A percentile compares a stretch with the other conserved stretches of the same genome.
Conservation (phyloP, 2,329 filamentous ascomycete species). For the Paecilomyces sp. region DNA sequence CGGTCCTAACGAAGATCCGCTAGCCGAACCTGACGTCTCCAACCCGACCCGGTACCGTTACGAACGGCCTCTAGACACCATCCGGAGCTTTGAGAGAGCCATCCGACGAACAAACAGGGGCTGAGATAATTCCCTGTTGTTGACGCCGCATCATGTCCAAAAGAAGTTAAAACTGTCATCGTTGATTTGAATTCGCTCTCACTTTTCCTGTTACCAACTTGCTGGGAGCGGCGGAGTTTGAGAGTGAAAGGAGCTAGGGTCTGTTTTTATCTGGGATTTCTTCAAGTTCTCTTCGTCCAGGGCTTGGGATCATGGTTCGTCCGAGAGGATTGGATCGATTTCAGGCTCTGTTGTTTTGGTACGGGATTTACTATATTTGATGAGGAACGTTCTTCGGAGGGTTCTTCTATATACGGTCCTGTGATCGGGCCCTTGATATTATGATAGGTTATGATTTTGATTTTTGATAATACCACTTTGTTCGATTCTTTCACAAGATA, state of each 20-base stretch:
- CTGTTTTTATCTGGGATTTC: not conserved
- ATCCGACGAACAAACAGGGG: constrained; percentile 40
- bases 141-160: not conserved
- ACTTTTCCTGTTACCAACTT: not conserved
- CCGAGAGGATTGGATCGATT: not conserved
- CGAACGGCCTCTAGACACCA: constrained; percentile 87
- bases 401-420: not conserved
- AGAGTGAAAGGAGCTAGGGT: not conserved
- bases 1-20: not conserved
- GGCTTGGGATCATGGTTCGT: not conserved
- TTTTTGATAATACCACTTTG: not conserved
- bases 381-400: not conserved
- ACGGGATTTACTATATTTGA: not conserved
- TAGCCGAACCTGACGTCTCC: constrained; percentile 81
- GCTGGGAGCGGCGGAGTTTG: not conserved
- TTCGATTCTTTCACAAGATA: not conserved
- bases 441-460: not conserved
- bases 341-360: not conserved
- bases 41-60: constrained; percentile 82
- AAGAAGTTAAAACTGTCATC: not conserved
- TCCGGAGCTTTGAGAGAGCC: constrained; percentile 79
- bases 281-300: not conserved
- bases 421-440: not conserved
- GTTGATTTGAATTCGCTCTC: not conserved
- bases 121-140: not conserved